These are phyloP conservation scores for Fusarium decemcellulare DNA, from an alignment of 2,329 filamentous ascomycete species.

Conservation along the genomic window DNA sequence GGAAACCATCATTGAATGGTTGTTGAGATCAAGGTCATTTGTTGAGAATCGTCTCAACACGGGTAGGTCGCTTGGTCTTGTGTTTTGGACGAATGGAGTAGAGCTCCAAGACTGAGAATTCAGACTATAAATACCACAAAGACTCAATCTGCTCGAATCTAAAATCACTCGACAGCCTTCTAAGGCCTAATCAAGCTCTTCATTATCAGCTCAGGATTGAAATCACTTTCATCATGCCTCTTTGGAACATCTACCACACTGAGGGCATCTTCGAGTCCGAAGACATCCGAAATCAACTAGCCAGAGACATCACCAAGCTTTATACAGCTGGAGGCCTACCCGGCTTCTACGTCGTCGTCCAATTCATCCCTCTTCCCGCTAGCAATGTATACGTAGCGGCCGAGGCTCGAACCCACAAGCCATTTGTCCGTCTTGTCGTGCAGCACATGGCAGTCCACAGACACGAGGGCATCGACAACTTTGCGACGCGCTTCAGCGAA, in stretches of 20 bases:
- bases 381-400: conserved; percentile 42
- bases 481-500: conserved; percentile 6
- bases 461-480: conserved; percentile 42
- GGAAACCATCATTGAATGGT: too few relatives aligned
- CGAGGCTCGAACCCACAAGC: conserved; percentile 36
- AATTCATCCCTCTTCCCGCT: conserved; percentile 52
- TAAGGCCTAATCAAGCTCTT: too few relatives aligned
- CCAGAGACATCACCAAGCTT: conserved; percentile 51
- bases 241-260: conserved; percentile 60
- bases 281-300: conserved; percentile 48
- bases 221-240: conserved; percentile 52
- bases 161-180: too few relatives aligned
- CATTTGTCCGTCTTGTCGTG: conserved; percentile 54
- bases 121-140: too few relatives aligned
- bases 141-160: too few relatives aligned
- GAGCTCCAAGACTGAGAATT: too few relatives aligned
- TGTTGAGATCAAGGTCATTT: too few relatives aligned
- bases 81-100: too few relatives aligned
- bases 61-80: too few relatives aligned
- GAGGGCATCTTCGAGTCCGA: conserved; percentile 49
- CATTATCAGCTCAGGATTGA: too few relatives aligned
- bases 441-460: conserved; percentile 40
- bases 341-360: conserved; percentile 60
- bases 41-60: too few relatives aligned
- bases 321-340: conserved; percentile 51